Evolutionary conservation across 306 rosid genomes (phyloP).

Genomic region (Trifolium repens): DNA sequence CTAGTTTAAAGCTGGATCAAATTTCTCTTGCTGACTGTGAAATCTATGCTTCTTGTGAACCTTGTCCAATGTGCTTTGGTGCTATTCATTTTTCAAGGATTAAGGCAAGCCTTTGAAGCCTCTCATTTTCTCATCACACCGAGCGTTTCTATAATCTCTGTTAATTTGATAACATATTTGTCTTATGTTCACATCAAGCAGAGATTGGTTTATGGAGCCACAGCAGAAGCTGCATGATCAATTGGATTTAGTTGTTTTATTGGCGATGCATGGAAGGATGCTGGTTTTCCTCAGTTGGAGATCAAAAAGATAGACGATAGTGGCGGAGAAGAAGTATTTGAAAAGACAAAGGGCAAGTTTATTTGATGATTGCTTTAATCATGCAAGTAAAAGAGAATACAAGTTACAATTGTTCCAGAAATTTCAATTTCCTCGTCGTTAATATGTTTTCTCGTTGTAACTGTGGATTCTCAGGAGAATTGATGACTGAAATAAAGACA

Average conservation of each 20-base stretch:
- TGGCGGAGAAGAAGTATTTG: slow-evolving; percentile 88
- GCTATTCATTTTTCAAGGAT: slow-evolving; percentile 89
- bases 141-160: background rate
- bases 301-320: slow-evolving; percentile 86
- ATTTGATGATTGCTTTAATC: slow-evolving; percentile 41
- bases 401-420: slow-evolving; percentile 11
- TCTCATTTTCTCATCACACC: slow-evolving; percentile 9
- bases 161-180: background rate
- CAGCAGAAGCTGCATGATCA: slow-evolving; percentile 87
- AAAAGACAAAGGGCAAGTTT: slow-evolving; percentile 74
- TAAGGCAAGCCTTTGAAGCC: slow-evolving; percentile 54
- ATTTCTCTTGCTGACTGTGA: slow-evolving; percentile 83
- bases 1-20: slow-evolving; percentile 79
- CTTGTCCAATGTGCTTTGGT: slow-evolving; percentile 98
- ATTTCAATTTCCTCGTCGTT: slow-evolving; percentile 8
- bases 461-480: background rate
- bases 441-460: background rate
- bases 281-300: slow-evolving; percentile 72
- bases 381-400: slow-evolving; percentile 4
- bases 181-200: slow-evolving; percentile 39
- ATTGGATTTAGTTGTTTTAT: slow-evolving; percentile 82
- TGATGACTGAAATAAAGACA: background rate
- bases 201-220: slow-evolving; percentile 92
- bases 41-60: slow-evolving; percentile 93
- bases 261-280: slow-evolving; percentile 85